Evolutionary conservation across 2,329 filamentous ascomycete genomes (phyloP).

Genomic region (Curvularia spicifera): DNA sequence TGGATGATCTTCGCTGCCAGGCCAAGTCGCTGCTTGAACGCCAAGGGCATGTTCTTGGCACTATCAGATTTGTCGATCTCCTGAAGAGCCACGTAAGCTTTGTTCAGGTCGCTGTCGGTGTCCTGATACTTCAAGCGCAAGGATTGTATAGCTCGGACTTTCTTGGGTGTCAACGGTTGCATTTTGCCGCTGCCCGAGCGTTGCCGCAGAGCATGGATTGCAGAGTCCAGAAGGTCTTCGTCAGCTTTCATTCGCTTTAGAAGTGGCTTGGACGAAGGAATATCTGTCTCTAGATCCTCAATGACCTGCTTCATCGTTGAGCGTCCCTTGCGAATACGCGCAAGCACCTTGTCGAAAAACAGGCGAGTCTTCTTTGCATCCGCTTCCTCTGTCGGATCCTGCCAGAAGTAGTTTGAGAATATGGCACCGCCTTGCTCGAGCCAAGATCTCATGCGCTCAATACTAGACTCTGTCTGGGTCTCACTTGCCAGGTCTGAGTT

Average conservation of each 20-base stretch:
- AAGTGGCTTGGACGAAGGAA: slow-evolving; percentile 36
- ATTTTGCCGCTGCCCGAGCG: slow-evolving; percentile 11
- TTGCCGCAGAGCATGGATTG: slow-evolving; percentile 20
- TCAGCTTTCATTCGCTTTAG: slow-evolving; percentile 35
- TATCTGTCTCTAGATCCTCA: slow-evolving; percentile 34
- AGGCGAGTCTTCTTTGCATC: slow-evolving; percentile 30
- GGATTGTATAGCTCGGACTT: slow-evolving; percentile 18
- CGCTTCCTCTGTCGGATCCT: slow-evolving; percentile 38
- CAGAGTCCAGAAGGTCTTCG: slow-evolving; percentile 29
- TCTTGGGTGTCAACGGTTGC: slow-evolving; percentile 15
- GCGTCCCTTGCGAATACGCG: slow-evolving; percentile 31
- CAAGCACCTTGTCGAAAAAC: slow-evolving; percentile 29
- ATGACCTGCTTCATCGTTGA: slow-evolving; percentile 31
- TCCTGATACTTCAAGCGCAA: slow-evolving; percentile 24
- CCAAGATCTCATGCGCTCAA: slow-evolving; percentile 42
- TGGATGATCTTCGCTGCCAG: slow-evolving; percentile 32
- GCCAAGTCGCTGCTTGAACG: slow-evolving; percentile 32
- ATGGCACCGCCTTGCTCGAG: slow-evolving; percentile 33
- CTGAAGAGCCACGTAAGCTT: slow-evolving; percentile 23
- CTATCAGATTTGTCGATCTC: slow-evolving; percentile 15
- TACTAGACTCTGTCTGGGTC: slow-evolving; percentile 28
- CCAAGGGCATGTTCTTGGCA: slow-evolving; percentile 15
- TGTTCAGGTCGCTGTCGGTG: slow-evolving; percentile 29
- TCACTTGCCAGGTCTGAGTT: not conserved
- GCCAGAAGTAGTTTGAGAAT: slow-evolving; percentile 41